Base-by-base conservation (phyloP, 2,329 filamentous ascomycete species). In the Ceratocystis cacaofunesta region DNA sequence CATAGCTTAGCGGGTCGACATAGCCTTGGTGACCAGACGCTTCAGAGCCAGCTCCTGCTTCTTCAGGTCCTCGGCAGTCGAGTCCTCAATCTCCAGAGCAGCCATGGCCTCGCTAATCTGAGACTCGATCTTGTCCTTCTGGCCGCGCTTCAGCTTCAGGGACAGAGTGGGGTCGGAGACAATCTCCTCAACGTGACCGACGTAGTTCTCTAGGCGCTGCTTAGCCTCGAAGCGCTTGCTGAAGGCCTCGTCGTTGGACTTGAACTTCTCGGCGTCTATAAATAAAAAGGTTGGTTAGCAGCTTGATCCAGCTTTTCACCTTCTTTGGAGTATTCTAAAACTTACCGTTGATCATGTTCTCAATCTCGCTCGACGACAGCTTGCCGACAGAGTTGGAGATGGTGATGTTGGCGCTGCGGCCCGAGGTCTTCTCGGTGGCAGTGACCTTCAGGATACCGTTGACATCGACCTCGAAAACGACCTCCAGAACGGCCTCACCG, bases 371-470 rank as follows among this genome's bases (percentile, higher is more conserved):
- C 64, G 87, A 89, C 69, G 91, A 96, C 71, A 99, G 90, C 84
- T 99, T 99, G 78, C 94, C 94, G 73, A 99, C 92, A 68, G 94
- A 96, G 86, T 99, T 99, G 79, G 90, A 90, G 80, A 99, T 99
- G 76, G 94, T 99, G 78, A 99, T 99, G 86, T 99, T 99, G 79
- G 94, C 94, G 75, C 84, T 94, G 77, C 94, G 92, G 74, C 94
- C 94, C 43, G 94, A 96, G 72, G 90, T 92, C 87, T 99, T 99
- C 85, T 99, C 94, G 61, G 92, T 96, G 71, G 94, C 94, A 69
- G 92, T 97, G 74, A 97, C 94, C 87, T 99, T 99, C 71, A 99
- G 87, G 77, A 96, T 96, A 87, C 94, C 94, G 83, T 99, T 99
- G 84, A 96, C 94, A 72, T 99, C 94, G 75, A 99, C 94, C 82